Conservation (phyloP, 2,329 filamentous ascomycete genomes). For the Chlorencoelia australis region DNA sequence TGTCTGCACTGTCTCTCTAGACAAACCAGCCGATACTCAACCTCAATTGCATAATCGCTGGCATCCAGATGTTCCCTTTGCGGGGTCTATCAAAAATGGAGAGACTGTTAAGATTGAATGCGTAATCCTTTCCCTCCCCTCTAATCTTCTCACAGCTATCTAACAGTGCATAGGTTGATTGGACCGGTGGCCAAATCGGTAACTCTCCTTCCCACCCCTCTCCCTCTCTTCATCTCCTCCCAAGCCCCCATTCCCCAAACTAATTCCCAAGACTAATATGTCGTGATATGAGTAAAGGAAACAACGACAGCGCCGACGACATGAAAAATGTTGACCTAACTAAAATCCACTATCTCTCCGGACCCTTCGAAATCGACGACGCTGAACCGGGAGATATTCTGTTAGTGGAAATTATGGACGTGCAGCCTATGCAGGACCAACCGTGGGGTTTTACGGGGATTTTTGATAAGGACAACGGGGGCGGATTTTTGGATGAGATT, state of each 20-base stretch:
- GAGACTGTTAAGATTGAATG: slow-evolving; percentile 94
- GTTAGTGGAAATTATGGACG: slow-evolving; percentile 84
- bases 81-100: slow-evolving; percentile 63
- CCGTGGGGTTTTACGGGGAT: slow-evolving; percentile 67
- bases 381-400: slow-evolving; percentile 73
- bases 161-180: slow-evolving; percentile 22
- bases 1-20: slow-evolving; percentile 61
- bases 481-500: slow-evolving; percentile 78
- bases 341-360: slow-evolving; percentile 76
- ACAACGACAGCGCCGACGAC: slow-evolving; percentile 86
- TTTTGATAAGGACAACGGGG: slow-evolving; percentile 72
- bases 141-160: slow-evolving; percentile 1
- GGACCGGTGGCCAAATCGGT: slow-evolving; percentile 69
- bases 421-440: slow-evolving; percentile 75
- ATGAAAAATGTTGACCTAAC: slow-evolving; percentile 77
- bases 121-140: slow-evolving; percentile 32
- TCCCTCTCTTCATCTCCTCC: no score
- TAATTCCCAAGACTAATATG: no score
- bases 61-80: slow-evolving; percentile 80
- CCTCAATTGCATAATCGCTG: slow-evolving; percentile 72
- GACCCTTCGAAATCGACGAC: slow-evolving; percentile 77
- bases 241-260: no score
- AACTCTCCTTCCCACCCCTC: no score
- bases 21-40: slow-evolving; percentile 62
- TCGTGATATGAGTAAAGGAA: no score